These are phyloP conservation scores for Penicillium sp. DNA, from an alignment of 2,329 filamentous ascomycete species.

Conservation along the genomic window DNA sequence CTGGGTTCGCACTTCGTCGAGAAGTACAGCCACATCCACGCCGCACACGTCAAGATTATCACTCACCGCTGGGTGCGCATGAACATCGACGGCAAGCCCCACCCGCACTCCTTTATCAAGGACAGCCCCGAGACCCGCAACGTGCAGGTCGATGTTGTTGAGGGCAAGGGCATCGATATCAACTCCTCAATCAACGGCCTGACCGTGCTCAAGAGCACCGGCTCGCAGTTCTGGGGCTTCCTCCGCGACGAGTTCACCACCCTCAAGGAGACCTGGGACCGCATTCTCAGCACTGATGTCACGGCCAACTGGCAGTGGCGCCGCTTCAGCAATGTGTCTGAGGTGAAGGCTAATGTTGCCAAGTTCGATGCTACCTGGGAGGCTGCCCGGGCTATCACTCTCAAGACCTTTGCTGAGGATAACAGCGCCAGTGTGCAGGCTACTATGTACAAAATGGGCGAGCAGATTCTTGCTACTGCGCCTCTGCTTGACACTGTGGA, in stretches of 20 bases:
- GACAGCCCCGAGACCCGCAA: slow-evolving; percentile 86
- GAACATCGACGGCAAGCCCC: slow-evolving; percentile 79
- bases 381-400: slow-evolving; percentile 77
- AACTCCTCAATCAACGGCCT: slow-evolving; percentile 77
- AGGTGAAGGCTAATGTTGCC: slow-evolving; percentile 63
- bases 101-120: slow-evolving; percentile 92
- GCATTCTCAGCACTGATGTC: slow-evolving; percentile 91
- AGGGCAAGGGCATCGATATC: slow-evolving; percentile 70
- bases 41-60: slow-evolving; percentile 76
- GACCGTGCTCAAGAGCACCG: slow-evolving; percentile 92
- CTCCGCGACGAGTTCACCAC: slow-evolving; percentile 91
- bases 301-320: slow-evolving; percentile 86
- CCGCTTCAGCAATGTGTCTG: slow-evolving; percentile 63
- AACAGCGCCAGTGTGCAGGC: slow-evolving; percentile 90
- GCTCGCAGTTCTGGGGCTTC: slow-evolving; percentile 93
- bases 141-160: slow-evolving; percentile 70
- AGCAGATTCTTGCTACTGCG: slow-evolving; percentile 75
- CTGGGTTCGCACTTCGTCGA: slow-evolving; percentile 86
- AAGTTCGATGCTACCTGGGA: slow-evolving; percentile 80
- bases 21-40: slow-evolving; percentile 83
- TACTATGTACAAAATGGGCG: slow-evolving; percentile 99
- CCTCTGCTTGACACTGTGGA: slow-evolving; percentile 71
- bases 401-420: slow-evolving; percentile 87
- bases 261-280: slow-evolving; percentile 86
- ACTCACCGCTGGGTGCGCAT: slow-evolving; percentile 93